phyloP scores from a whole-genome alignment of 208 protist species.

The Entamoeba dispar region DNA sequence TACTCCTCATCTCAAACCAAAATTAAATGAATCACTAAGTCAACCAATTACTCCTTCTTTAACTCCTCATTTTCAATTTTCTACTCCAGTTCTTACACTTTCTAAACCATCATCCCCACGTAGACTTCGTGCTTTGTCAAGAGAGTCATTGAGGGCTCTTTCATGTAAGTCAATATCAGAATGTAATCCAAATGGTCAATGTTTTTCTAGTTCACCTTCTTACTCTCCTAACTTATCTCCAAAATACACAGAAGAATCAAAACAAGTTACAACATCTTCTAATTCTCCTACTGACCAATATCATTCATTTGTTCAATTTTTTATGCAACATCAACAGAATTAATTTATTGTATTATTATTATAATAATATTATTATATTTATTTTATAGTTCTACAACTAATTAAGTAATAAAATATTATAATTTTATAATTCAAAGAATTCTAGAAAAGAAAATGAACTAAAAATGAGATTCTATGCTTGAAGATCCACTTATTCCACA shows the following conservation, averaged over 20 bases:
- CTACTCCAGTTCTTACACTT: neutral
- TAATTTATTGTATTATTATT: no score
- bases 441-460: no score
- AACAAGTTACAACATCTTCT: neutral
- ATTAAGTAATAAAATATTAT: no score
- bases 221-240: neutral
- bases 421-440: no score
- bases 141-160: neutral
- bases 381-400: no score
- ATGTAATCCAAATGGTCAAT: neutral
- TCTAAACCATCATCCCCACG: neutral
- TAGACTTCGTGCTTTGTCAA: neutral
- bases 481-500: no score
- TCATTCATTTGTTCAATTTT: no score
- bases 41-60: neutral
- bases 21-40: neutral
- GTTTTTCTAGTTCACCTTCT: neutral
- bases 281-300: neutral
- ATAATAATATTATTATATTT: no score
- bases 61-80: neutral
- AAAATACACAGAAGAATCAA: neutral
- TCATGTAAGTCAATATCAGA: neutral
- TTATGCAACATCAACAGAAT: no score
- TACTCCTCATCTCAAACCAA: neutral
- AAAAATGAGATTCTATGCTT: no score